These are phyloP conservation scores for Larix kaempferi DNA, from an alignment of 75 land plant species.

Conservation along the genomic window DNA sequence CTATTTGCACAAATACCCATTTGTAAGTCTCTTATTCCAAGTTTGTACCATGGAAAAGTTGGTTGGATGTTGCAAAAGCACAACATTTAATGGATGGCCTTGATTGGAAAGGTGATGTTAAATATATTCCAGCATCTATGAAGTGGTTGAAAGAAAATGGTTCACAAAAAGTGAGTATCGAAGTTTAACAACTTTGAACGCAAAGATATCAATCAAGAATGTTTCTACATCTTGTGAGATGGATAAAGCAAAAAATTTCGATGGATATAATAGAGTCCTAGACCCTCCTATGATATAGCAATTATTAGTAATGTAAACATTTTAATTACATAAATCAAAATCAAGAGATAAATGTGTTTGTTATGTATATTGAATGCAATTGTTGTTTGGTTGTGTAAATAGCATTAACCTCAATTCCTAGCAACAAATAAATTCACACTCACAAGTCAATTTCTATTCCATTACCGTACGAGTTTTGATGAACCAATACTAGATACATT, in stretches of 20 bases:
- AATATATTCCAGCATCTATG: slow-evolving; percentile 81
- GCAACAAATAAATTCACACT: neutral
- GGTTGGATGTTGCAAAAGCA: slow-evolving; percentile 93
- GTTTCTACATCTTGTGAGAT: neutral
- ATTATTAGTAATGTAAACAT: neutral
- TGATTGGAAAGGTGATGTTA: slow-evolving; percentile 93
- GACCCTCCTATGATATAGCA: neutral
- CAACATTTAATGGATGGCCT: slow-evolving; percentile 90
- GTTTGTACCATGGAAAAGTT: slow-evolving; percentile 90
- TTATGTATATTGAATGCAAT: neutral
- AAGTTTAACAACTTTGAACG: neutral
- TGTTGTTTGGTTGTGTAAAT: neutral
- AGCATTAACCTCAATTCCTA: neutral
- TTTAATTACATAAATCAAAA: neutral
- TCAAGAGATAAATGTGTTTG: neutral
- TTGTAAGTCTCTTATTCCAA: no score
- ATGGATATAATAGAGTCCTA: neutral
- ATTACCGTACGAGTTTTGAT: neutral
- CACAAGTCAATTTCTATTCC: neutral
- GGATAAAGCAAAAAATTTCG: neutral
- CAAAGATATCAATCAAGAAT: neutral
- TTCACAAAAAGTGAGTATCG: slow-evolving; percentile 58
- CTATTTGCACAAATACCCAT: no score
- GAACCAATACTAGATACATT: neutral
- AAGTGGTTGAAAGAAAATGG: slow-evolving; percentile 91